Evolutionary conservation across 306 rosid species (phyloP).

Genomic region (Dalbergia cultrata): DNA sequence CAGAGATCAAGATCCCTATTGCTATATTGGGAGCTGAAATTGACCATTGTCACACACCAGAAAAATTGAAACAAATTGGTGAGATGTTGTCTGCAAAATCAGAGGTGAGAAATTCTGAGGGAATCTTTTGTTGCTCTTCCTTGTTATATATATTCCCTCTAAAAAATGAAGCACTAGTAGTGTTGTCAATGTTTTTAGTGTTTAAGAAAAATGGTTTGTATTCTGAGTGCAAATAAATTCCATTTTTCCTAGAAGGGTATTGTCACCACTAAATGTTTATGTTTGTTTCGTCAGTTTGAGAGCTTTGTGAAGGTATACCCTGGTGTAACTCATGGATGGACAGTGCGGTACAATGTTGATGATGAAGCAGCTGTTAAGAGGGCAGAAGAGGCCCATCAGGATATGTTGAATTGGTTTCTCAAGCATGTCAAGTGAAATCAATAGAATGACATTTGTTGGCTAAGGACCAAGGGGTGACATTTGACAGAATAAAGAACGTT

Average conservation of each 20-base stretch:
- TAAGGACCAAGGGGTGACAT: background rate
- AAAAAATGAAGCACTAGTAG: too few species aligned
- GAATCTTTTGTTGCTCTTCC: slow-evolving; percentile 1
- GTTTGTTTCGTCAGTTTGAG: slow-evolving; percentile 47
- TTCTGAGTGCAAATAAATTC: background rate
- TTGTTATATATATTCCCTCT: background rate
- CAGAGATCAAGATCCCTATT: slow-evolving; percentile 63
- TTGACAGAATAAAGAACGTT: background rate
- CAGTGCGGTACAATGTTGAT: slow-evolving; percentile 59
- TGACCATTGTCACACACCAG: slow-evolving; percentile 49
- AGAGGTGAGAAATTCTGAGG: slow-evolving; percentile 51
- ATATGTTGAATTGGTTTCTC: slow-evolving; percentile 71
- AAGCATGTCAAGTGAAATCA: slow-evolving; percentile 55
- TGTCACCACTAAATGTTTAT: slow-evolving; percentile 10
- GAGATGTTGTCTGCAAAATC: slow-evolving; percentile 49
- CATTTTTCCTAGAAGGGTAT: background rate
- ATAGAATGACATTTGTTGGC: background rate
- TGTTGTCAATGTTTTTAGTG: background rate
- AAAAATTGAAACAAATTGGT: slow-evolving; percentile 55
- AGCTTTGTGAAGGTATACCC: slow-evolving; percentile 70
- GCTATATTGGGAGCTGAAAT: slow-evolving; percentile 64
- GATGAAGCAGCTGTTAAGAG: slow-evolving; percentile 58
- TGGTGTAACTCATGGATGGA: slow-evolving; percentile 74
- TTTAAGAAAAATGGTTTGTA: background rate
- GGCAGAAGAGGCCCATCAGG: slow-evolving; percentile 75